Conservation (phyloP, 108 stramenopile species). For the Chaetoceros tenuissimus region DNA sequence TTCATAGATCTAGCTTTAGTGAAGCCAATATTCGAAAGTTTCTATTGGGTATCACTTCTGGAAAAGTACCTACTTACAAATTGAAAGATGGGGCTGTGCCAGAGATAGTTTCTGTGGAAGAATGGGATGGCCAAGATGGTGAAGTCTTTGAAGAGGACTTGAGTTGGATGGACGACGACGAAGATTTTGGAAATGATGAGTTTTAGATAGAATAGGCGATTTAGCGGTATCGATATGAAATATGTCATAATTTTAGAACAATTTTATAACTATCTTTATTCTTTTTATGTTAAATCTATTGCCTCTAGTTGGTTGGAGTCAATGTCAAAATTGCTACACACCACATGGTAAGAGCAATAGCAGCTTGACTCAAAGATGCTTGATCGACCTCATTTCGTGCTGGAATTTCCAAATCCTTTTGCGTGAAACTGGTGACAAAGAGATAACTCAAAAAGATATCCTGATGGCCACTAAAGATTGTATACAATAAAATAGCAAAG, state of each 20-base stretch:
- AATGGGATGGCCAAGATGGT: slow-evolving; percentile 33
- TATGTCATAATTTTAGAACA: too few species aligned
- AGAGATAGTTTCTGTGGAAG: slow-evolving; percentile 9
- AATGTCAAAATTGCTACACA: slow-evolving; percentile 37
- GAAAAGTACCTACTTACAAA: slow-evolving; percentile 17
- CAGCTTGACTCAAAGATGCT: slow-evolving; percentile 22
- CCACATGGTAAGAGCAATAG: slow-evolving; percentile 39
- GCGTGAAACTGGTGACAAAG: slow-evolving; percentile 22
- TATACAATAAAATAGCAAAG: slow-evolving; percentile 29
- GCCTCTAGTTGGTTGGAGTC: slow-evolving; percentile 10
- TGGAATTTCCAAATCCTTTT: slow-evolving; percentile 52
- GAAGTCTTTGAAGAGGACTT: slow-evolving; percentile 24
- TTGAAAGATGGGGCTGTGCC: slow-evolving; percentile 3
- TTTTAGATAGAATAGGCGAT: too few species aligned
- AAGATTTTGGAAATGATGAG: background rate
- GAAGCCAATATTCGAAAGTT: slow-evolving; percentile 21
- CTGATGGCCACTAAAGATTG: slow-evolving; percentile 19
- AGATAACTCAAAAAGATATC: slow-evolving; percentile 28
- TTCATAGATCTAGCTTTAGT: slow-evolving; percentile 11
- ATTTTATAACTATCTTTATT: background rate
- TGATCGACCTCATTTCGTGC: slow-evolving; percentile 42
- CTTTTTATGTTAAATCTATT: background rate
- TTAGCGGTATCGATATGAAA: too few species aligned
- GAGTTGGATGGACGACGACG: slow-evolving; percentile 18
- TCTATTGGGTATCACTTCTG: slow-evolving; percentile 18